Conservation (phyloP, 805 yeast species). For the Grigorovia yakushimaensis region DNA sequence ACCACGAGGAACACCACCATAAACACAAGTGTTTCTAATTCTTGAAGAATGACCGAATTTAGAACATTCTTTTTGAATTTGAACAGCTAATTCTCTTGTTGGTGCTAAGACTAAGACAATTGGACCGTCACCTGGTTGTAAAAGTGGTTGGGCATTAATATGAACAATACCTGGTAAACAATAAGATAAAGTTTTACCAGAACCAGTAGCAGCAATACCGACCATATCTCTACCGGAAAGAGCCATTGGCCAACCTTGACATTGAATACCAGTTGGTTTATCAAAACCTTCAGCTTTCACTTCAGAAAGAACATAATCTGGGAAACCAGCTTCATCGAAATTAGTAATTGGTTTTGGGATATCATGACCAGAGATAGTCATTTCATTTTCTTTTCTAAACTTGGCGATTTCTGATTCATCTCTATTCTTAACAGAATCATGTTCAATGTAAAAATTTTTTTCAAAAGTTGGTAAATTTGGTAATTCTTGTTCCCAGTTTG, state of each 20-base stretch:
- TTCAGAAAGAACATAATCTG: constrained; percentile 82
- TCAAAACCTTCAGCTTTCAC: constrained; percentile 89
- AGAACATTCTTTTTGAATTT: constrained; percentile 91
- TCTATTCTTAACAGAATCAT: constrained; percentile 66
- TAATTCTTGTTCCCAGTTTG: constrained; percentile 65
- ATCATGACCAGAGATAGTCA: constrained; percentile 74
- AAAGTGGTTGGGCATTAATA: constrained; percentile 94
- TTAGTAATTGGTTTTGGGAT: constrained; percentile 90
- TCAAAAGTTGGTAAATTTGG: constrained; percentile 73
- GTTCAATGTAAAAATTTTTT: constrained; percentile 89
- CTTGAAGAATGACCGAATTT: constrained; percentile 88
- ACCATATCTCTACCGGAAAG: constrained; percentile 96
- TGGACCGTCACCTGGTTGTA: constrained; percentile 94
- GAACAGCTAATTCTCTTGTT: constrained; percentile 97
- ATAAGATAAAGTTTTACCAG: constrained; percentile 96
- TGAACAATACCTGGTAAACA: constrained; percentile 96
- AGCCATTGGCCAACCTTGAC: constrained; percentile 99
- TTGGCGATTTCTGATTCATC: constrained; percentile 58
- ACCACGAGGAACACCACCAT: constrained; percentile 99
- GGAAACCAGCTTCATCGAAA: constrained; percentile 97
- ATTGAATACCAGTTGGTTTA: constrained; percentile 91
- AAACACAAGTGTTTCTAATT: constrained; percentile 93
- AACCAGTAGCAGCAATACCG: constrained; percentile 98
- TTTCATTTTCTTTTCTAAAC: constrained; percentile 77
- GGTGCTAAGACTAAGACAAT: constrained; percentile 93